Conservation (phyloP, 176 grass and related monocot genomes). For the Tillandsia fasciculata region DNA sequence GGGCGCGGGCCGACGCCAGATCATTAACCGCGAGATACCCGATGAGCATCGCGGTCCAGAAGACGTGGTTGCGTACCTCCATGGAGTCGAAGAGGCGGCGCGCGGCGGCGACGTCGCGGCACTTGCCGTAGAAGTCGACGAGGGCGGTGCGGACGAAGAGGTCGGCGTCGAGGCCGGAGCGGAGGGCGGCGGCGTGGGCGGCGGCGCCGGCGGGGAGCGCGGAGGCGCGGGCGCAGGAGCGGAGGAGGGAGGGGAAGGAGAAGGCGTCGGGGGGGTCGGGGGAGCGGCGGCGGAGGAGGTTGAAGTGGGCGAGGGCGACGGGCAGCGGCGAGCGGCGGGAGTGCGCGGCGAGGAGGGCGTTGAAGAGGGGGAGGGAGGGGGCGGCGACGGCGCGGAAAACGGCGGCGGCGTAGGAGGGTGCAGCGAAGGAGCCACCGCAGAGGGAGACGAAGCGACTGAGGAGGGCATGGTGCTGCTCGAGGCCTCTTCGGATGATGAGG, state of each 20-base stretch:
- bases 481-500: constrained; percentile 48
- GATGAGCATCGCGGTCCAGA: constrained; percentile 55
- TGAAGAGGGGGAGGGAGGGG: constrained; percentile 36
- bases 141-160: constrained; percentile 66
- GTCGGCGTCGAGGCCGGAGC: constrained; percentile 52
- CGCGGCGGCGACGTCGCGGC: constrained; percentile 18
- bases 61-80: constrained; percentile 34
- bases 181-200: constrained; percentile 41
- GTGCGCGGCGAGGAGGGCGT: constrained; percentile 54
- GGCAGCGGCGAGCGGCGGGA: constrained; percentile 42
- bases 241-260: constrained; percentile 56
- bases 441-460: constrained; percentile 51
- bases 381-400: constrained; percentile 31
- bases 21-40: constrained; percentile 32
- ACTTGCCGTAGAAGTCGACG: constrained; percentile 67
- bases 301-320: constrained; percentile 47
- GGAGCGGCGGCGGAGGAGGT: constrained; percentile 25
- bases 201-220: constrained; percentile 25
- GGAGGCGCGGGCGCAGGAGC: constrained; percentile 28
- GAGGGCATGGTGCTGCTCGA: constrained; percentile 30
- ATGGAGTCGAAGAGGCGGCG: constrained; percentile 53
- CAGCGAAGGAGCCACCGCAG: constrained; percentile 33
- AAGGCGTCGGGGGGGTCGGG: constrained; percentile 44
- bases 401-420: constrained; percentile 31
- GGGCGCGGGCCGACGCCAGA: constrained; percentile 24